Evolutionary conservation across 1,284 basidiomycete species (phyloP).

Genomic region (Paramarasmius palmivorus): DNA sequence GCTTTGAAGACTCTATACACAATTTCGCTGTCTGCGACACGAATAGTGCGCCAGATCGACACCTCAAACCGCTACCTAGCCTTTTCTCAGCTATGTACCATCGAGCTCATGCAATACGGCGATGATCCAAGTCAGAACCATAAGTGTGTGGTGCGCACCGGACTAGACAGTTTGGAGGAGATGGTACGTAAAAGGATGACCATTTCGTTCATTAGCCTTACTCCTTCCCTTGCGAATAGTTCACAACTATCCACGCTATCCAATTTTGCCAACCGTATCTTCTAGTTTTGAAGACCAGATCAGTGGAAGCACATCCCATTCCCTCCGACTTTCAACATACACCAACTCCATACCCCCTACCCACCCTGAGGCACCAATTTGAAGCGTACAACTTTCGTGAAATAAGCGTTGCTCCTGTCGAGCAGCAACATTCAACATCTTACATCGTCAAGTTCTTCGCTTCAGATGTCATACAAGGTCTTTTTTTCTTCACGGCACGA

Average conservation of each 20-base stretch:
- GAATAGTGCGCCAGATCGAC: conserved; percentile 36
- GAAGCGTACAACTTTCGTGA: conserved; percentile 40
- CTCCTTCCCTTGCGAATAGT: conserved; percentile 32
- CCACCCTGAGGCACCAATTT: conserved; percentile 31
- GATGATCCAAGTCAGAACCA: background rate
- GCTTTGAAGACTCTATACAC: conserved; percentile 19
- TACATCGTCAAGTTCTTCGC: conserved; percentile 40
- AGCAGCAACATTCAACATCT: conserved; percentile 13
- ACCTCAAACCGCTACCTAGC: conserved; percentile 26
- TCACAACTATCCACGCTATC: conserved; percentile 48
- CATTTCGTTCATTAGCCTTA: conserved; percentile 1
- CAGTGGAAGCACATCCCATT: conserved; percentile 48
- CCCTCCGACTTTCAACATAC: conserved; percentile 12
- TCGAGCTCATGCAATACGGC: conserved; percentile 33
- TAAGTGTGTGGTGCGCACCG: conserved; percentile 16
- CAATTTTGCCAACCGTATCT: conserved; percentile 49
- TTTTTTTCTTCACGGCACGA: conserved; percentile 46
- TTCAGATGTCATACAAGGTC: conserved; percentile 53
- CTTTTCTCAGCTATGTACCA: conserved; percentile 27
- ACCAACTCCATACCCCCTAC: conserved; percentile 6
- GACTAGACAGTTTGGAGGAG: conserved; percentile 31
- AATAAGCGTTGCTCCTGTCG: conserved; percentile 39
- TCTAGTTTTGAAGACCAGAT: conserved; percentile 48
- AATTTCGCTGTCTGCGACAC: conserved; percentile 11
- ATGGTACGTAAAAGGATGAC: conserved; percentile 23